Conservation (phyloP, 2,329 filamentous ascomycete genomes). For the Fusarium hainanense region DNA sequence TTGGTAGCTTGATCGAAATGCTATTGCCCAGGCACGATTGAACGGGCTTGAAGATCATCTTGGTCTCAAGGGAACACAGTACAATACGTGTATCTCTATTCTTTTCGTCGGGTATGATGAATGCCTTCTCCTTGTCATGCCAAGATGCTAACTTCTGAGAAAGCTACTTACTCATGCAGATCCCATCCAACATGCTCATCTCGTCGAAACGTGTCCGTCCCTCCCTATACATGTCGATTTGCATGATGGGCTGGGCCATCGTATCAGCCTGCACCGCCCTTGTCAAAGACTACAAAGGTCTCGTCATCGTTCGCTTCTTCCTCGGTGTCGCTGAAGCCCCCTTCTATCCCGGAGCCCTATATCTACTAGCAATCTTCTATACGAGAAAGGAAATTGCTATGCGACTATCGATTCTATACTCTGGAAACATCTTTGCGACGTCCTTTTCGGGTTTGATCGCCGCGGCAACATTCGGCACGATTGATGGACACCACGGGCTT, state of each 20-base stretch:
- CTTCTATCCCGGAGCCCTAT: slow-evolving; percentile 61
- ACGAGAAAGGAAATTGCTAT: slow-evolving; percentile 52
- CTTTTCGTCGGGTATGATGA: slow-evolving; percentile 52
- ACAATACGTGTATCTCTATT: slow-evolving; percentile 51
- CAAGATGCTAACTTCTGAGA: neutral
- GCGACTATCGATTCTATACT: slow-evolving; percentile 46
- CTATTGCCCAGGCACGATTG: slow-evolving; percentile 67
- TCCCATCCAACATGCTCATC: slow-evolving; percentile 56
- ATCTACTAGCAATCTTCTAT: slow-evolving; percentile 55
- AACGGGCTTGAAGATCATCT: slow-evolving; percentile 65
- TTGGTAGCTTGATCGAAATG: slow-evolving; percentile 60
- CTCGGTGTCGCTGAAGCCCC: slow-evolving; percentile 66
- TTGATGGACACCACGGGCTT: slow-evolving; percentile 45
- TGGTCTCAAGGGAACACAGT: slow-evolving; percentile 53
- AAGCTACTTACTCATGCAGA: slow-evolving; percentile 47
- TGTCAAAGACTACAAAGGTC: slow-evolving; percentile 51
- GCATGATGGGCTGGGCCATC: slow-evolving; percentile 54
- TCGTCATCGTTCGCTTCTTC: slow-evolving; percentile 52
- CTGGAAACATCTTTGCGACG: slow-evolving; percentile 48
- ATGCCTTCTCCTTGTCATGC: rapidly evolving
- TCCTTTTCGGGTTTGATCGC: slow-evolving; percentile 59
- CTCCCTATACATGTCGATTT: slow-evolving; percentile 55
- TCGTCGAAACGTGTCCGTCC: slow-evolving; percentile 53
- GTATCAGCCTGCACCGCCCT: slow-evolving; percentile 56
- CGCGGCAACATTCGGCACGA: slow-evolving; percentile 53